Percentiles rank a stretch among this genome's conserved stretches.
These are phyloP conservation scores for Neurospora sp. DNA, from an alignment of 495 filamentous ascomycete genomes.

Conservation along the genomic window DNA sequence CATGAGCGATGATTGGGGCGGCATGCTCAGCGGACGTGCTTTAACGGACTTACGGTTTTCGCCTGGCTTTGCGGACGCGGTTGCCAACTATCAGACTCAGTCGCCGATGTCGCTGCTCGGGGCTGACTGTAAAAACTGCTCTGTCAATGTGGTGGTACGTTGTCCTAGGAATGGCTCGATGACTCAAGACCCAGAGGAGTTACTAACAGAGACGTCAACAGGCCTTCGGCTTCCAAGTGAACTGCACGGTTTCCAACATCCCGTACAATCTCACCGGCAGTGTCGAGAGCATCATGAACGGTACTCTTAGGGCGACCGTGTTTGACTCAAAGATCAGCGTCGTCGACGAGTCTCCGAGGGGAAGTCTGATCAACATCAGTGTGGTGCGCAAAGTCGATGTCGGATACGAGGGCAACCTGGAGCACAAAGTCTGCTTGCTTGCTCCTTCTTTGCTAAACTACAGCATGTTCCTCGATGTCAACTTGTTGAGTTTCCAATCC, in stretches of 20 bases:
- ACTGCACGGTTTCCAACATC: background rate
- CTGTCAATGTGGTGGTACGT: background rate
- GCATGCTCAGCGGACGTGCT: background rate
- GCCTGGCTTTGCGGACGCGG: background rate
- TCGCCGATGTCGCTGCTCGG: background rate
- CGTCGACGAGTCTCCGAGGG: background rate
- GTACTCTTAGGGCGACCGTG: background rate
- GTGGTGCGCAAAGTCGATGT: background rate
- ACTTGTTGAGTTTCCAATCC: background rate
- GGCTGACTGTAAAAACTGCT: background rate
- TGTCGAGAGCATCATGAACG: background rate
- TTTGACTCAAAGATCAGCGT: background rate
- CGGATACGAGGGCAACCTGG: background rate
- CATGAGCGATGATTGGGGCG: background rate
- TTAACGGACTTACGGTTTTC: background rate
- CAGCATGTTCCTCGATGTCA: background rate
- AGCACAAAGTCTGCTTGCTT: background rate
- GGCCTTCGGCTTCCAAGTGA: background rate
- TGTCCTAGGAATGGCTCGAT: background rate
- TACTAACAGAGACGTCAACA: background rate
- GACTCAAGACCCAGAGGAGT: fast-evolving
- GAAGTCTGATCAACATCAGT: background rate
- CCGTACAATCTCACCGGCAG: background rate
- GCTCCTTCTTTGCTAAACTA: background rate
- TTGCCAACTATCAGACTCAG: background rate